Evolutionary conservation across 164 flowering plant genomes (phyloP).

Genomic region (Amborella trichopoda): DNA sequence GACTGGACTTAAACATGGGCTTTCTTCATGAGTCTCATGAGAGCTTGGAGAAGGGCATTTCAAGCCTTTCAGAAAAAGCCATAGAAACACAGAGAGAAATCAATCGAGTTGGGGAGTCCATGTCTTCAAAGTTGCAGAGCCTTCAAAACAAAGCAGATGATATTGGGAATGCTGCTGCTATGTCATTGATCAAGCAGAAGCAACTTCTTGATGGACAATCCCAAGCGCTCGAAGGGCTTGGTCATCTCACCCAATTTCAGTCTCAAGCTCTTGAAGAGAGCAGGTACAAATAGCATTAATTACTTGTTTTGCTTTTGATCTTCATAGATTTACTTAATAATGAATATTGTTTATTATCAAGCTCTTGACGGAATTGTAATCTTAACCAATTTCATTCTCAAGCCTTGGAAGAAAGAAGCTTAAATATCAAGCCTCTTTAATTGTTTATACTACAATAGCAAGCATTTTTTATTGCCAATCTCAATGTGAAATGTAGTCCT

Average conservation of each 20-base stretch:
- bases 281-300: too few species aligned
- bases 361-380: too few species aligned
- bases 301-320: not conserved
- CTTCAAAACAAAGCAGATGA: slow-evolving; percentile 63
- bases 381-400: too few species aligned
- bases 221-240: slow-evolving; percentile 54
- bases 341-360: too few species aligned
- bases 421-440: too few species aligned
- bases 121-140: slow-evolving; percentile 48
- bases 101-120: slow-evolving; percentile 32
- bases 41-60: slow-evolving; percentile 42
- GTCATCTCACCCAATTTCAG: slow-evolving; percentile 37
- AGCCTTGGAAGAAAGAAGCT: too few species aligned
- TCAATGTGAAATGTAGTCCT: too few species aligned
- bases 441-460: too few species aligned
- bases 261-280: slow-evolving; percentile 78
- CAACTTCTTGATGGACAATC: slow-evolving; percentile 64
- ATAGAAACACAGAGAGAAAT: slow-evolving; percentile 56
- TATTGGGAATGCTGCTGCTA: slow-evolving; percentile 46
- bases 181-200: slow-evolving; percentile 61
- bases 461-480: too few species aligned
- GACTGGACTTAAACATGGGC: slow-evolving; percentile 42
- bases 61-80: slow-evolving; percentile 33
- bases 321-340: too few species aligned
- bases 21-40: slow-evolving; percentile 38